Evolutionary conservation across 371 early-diverging fungal genomes (phyloP).

Genomic region (Mortierella sp.): DNA sequence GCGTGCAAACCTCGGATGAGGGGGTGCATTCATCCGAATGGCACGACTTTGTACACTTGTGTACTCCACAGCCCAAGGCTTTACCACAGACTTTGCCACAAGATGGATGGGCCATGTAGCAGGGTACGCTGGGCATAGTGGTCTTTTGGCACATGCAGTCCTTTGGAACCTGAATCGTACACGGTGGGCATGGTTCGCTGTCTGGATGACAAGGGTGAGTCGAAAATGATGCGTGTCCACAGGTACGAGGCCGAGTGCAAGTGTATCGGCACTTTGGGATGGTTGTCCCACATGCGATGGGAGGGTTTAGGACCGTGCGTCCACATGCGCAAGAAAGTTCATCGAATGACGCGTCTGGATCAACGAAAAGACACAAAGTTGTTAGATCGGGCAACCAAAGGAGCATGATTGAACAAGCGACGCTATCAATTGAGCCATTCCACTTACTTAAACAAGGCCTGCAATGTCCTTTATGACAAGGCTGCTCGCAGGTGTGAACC

Average conservation of each 20-base stretch:
- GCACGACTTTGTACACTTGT: conserved; percentile 77
- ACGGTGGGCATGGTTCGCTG: conserved; percentile 79
- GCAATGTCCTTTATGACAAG: conserved; percentile 80
- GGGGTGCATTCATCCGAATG: conserved; percentile 74
- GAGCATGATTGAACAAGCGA: too few species aligned
- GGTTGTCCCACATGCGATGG: conserved; percentile 78
- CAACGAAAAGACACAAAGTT: too few species aligned
- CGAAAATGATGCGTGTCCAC: conserved; percentile 75
- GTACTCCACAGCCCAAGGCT: conserved; percentile 69
- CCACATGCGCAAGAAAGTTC: conserved; percentile 82
- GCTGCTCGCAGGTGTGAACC: conserved; percentile 70
- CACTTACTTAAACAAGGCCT: conserved; percentile 70
- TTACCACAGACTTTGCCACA: conserved; percentile 79
- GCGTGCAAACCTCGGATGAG: conserved; percentile 61
- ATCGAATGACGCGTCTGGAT: conserved; percentile 67
- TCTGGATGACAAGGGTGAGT: conserved; percentile 83
- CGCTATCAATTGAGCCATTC: not conserved
- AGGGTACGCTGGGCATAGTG: conserved; percentile 76
- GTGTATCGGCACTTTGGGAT: conserved; percentile 74
- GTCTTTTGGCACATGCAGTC: conserved; percentile 80
- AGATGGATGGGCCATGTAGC: conserved; percentile 69
- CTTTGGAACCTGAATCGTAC: conserved; percentile 70
- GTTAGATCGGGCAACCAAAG: too few species aligned
- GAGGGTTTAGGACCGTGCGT: conserved; percentile 76
- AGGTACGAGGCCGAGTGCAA: conserved; percentile 71